Conservation (phyloP, 148 eudicot genomes). For the Fagopyrum esculentum region DNA sequence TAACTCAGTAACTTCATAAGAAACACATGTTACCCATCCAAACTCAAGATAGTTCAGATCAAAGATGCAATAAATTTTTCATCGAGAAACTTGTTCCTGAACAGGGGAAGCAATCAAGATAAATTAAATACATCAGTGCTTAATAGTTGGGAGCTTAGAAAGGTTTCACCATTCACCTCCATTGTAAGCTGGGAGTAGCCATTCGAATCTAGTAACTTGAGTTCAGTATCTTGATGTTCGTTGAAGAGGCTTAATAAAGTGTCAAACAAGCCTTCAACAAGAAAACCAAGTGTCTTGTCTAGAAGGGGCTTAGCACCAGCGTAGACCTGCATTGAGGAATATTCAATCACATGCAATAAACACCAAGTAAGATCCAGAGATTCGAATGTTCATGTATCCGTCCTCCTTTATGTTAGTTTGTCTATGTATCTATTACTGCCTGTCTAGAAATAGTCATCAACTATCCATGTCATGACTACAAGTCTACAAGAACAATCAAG, state of each 20-base stretch:
- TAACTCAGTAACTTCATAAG: neutral
- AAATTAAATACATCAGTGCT: too few relatives aligned
- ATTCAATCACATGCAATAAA: too few relatives aligned
- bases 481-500: too few relatives aligned
- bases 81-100: neutral
- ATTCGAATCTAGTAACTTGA: constrained; percentile 72
- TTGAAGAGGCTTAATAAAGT: constrained; percentile 76
- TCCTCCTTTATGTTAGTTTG: neutral
- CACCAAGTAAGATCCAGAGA: neutral
- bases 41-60: neutral
- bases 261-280: constrained; percentile 93
- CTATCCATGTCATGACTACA: too few relatives aligned
- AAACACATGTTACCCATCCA: neutral
- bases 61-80: neutral
- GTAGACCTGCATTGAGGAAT: constrained; percentile 48
- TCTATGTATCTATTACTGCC: neutral
- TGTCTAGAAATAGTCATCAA: neutral
- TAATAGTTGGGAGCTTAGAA: neutral
- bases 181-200: constrained; percentile 98
- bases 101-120: neutral
- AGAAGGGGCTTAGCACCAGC: constrained; percentile 90
- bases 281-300: constrained; percentile 82
- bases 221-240: constrained; percentile 61
- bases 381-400: neutral
- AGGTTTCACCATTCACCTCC: constrained; percentile 52